Evolutionary conservation across 176 grass and related monocot genomes (phyloP).

Genomic region (Musa troglodytarum): DNA sequence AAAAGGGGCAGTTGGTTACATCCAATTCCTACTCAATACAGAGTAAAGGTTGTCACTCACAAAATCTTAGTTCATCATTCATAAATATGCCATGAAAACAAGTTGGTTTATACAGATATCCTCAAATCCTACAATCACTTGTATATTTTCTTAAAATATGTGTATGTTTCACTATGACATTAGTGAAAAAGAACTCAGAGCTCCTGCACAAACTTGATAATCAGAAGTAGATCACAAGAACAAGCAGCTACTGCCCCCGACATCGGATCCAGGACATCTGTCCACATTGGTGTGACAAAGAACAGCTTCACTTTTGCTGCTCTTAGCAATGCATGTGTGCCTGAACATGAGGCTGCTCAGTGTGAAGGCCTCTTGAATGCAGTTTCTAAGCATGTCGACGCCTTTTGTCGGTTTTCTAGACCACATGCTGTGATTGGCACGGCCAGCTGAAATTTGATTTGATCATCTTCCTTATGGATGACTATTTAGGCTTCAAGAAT

Average conservation of each 20-base stretch:
- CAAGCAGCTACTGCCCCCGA: neutral
- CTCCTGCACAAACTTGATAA: too few species aligned
- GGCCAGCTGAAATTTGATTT: constrained; percentile 34
- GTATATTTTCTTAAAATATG: too few species aligned
- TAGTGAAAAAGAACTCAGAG: too few species aligned
- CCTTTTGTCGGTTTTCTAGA: constrained; percentile 60
- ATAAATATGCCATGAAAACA: too few species aligned
- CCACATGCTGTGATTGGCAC: constrained; percentile 79
- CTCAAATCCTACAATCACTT: too few species aligned
- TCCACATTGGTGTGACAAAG: neutral
- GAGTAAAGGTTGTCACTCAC: too few species aligned
- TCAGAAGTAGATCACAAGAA: neutral
- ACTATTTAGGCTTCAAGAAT: too few species aligned
- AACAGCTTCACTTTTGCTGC: constrained; percentile 7
- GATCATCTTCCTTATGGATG: neutral
- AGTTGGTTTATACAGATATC: too few species aligned
- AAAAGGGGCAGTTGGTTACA: too few species aligned
- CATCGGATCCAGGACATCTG: neutral
- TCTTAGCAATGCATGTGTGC: constrained; percentile 6
- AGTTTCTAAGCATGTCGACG: constrained; percentile 19
- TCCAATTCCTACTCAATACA: too few species aligned
- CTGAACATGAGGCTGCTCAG: neutral
- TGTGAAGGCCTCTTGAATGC: neutral
- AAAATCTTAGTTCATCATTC: too few species aligned
- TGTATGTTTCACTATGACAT: too few species aligned